Percentiles rank a stretch among this genome's conserved stretches.
Conservation (phyloP, 345 rosid species). For the Salix caprea region DNA sequence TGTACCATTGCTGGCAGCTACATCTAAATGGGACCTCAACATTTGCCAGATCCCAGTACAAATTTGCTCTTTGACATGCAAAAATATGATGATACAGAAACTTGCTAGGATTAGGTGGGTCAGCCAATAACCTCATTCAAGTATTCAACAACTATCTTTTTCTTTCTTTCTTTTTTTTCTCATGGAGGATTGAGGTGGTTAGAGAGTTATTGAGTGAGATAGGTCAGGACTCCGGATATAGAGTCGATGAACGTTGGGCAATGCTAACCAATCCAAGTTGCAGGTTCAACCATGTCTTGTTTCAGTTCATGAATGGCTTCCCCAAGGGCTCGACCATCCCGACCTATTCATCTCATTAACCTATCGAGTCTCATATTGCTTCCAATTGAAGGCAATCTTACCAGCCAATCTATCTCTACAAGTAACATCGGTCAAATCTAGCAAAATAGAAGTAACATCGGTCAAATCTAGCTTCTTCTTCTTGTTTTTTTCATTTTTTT, state of each 20-base stretch:
- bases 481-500: no score
- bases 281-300: neutral
- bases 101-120: neutral
- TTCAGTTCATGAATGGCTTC: neutral
- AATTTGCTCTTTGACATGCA: neutral
- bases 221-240: neutral
- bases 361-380: neutral
- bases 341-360: neutral
- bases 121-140: neutral
- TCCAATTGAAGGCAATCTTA: neutral
- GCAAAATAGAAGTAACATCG: no score
- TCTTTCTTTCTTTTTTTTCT: neutral
- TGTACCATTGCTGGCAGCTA: neutral
- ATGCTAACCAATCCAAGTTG: neutral
- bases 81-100: neutral
- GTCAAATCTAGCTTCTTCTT: neutral
- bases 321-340: neutral
- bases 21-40: neutral
- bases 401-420: neutral
- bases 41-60: neutral
- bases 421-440: neutral
- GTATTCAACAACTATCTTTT: neutral
- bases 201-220: neutral
- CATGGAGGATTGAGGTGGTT: neutral
- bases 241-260: neutral